Conservation (phyloP, 2,329 filamentous ascomycete genomes). For the Fusarium secorum region DNA sequence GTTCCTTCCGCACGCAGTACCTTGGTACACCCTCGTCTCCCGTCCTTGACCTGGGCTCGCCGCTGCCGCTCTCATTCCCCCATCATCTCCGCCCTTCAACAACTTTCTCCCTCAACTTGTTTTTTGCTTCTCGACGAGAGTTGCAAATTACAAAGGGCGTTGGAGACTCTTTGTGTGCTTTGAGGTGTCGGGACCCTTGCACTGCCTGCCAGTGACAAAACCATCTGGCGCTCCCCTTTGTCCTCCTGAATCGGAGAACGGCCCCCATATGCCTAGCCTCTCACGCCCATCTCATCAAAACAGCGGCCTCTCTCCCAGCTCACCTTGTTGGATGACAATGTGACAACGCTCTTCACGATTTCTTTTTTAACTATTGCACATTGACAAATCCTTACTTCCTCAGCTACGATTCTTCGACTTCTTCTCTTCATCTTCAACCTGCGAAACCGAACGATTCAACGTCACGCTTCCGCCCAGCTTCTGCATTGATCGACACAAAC, state of each 20-base stretch:
- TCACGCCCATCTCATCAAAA: constrained; percentile 36
- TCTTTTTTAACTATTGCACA: constrained; percentile 17
- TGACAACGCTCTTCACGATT: constrained; percentile 35
- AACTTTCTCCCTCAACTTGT: constrained; percentile 44
- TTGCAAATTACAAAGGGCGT: constrained; percentile 40
- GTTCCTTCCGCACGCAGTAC: constrained; percentile 33
- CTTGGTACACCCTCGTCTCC: constrained; percentile 42
- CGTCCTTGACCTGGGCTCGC: constrained; percentile 35
- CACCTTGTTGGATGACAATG: constrained; percentile 42
- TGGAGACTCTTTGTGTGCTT: constrained; percentile 32
- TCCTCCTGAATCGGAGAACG: constrained; percentile 36
- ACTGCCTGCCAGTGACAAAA: constrained; percentile 23
- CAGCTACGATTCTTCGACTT: neutral
- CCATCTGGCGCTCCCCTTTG: constrained; percentile 21
- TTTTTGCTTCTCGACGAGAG: constrained; percentile 42
- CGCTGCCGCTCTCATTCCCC: constrained; percentile 43
- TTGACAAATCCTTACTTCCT: constrained; percentile 7
- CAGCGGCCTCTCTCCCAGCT: constrained; percentile 40
- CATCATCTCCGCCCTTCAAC: constrained; percentile 46
- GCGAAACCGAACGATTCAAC: constrained; percentile 14
- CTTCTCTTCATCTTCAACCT: neutral
- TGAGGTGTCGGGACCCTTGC: constrained; percentile 34
- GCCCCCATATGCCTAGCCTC: constrained; percentile 23
- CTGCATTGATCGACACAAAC: constrained; percentile 38
- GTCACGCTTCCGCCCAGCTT: constrained; percentile 17